Conservation (phyloP, 78 protist species). For the Speleostelium caveatum region DNA sequence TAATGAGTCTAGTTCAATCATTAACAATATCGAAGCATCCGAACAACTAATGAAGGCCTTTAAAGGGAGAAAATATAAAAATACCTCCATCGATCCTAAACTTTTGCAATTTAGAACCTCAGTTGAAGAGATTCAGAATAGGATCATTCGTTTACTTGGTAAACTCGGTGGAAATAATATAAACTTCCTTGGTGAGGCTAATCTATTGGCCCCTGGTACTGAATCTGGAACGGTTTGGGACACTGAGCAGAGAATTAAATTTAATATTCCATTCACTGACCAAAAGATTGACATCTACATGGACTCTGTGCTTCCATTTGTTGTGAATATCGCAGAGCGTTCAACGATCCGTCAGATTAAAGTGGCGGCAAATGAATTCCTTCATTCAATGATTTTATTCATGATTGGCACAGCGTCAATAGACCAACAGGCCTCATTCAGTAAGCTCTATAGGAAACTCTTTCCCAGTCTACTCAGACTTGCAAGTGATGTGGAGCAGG, state of each 20-base stretch:
- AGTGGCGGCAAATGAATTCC: constrained; percentile 89
- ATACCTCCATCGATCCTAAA: constrained; percentile 16
- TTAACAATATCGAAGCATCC: background rate
- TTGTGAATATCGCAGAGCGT: constrained; percentile 77
- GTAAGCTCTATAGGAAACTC: constrained; percentile 28
- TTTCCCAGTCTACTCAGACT: constrained; percentile 83
- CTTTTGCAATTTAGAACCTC: constrained; percentile 12
- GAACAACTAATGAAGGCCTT: background rate
- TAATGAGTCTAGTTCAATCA: background rate
- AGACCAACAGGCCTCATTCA: constrained; percentile 7
- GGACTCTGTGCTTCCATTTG: constrained; percentile 76
- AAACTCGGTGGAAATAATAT: constrained; percentile 66
- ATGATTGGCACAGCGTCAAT: constrained; percentile 71
- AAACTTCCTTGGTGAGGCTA: constrained; percentile 35
- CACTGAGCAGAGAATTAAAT: background rate
- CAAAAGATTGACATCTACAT: background rate
- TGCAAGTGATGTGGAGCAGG: constrained; percentile 86
- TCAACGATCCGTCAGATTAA: constrained; percentile 84
- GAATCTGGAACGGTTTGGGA: constrained; percentile 85
- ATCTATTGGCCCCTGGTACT: background rate
- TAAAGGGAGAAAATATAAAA: constrained; percentile 8
- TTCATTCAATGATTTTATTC: constrained; percentile 83
- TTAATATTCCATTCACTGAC: constrained; percentile 79
- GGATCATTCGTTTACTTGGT: constrained; percentile 81
- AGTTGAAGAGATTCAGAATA: constrained; percentile 67